Percentiles rank a stretch among this genome's conserved stretches.
phyloP scores from a whole-genome alignment of 108 stramenopile species.

The Fistulifera solaris region DNA sequence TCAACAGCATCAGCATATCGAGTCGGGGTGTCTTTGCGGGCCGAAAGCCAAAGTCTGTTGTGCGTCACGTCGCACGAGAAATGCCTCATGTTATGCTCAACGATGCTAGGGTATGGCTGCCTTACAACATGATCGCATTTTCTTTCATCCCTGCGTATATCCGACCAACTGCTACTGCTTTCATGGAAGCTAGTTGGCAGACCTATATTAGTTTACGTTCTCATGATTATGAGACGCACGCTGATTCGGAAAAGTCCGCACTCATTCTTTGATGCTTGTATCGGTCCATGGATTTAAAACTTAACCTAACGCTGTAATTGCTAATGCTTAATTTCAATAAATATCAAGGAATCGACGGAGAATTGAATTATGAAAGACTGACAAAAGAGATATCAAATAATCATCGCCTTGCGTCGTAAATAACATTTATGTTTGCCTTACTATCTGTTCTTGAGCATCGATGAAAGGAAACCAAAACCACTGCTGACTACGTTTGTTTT shows the following conservation, averaged over 20 bases:
- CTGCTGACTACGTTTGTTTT: constrained; percentile 2
- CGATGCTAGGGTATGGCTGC: constrained; percentile 41
- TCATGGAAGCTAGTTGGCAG: constrained; percentile 54
- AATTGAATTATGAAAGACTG: too few species aligned
- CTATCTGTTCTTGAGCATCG: constrained; percentile 12
- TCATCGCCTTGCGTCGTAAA: too few species aligned
- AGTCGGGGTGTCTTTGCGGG: constrained; percentile 22
- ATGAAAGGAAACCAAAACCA: constrained; percentile 2
- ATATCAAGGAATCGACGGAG: too few species aligned
- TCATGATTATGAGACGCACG: constrained; percentile 21
- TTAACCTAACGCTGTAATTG: too few species aligned
- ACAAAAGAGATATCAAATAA: too few species aligned
- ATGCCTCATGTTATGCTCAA: constrained; percentile 41
- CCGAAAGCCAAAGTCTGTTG: constrained; percentile 16
- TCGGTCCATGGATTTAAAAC: too few species aligned
- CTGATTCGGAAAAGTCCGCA: too few species aligned
- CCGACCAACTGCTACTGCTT: constrained; percentile 29
- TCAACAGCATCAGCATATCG: constrained; percentile 38
- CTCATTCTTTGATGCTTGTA: too few species aligned
- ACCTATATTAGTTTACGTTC: constrained; percentile 46
- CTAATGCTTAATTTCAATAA: too few species aligned
- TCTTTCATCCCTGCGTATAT: constrained; percentile 30
- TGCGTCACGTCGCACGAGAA: constrained; percentile 27
- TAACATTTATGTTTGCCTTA: too few species aligned
- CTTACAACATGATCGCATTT: constrained; percentile 49